Evolutionary conservation across 768 basidiomycete genomes (phyloP).

Genomic region (Psilocybe cubensis): DNA sequence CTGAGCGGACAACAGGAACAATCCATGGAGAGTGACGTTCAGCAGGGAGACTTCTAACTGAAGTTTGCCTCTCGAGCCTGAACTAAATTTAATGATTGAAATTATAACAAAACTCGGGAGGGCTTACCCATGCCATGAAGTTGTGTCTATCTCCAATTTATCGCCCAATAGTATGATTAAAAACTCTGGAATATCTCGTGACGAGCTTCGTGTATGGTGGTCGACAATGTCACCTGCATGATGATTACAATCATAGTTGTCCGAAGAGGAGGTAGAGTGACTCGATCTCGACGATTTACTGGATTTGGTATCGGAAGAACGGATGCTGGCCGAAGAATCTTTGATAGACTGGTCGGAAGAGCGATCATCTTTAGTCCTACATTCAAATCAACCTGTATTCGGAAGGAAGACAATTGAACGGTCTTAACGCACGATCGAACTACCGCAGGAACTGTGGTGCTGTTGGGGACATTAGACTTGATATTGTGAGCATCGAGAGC

Average conservation of each 20-base stretch:
- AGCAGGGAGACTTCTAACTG: conserved; percentile 26
- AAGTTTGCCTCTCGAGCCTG: conserved; percentile 37
- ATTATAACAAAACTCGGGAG: neutral
- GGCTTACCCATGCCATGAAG: conserved; percentile 49
- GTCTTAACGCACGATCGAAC: conserved; percentile 13
- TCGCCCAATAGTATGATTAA: conserved; percentile 43
- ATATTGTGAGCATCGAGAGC: neutral
- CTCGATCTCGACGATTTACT: conserved; percentile 32
- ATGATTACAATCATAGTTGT: conserved; percentile 10
- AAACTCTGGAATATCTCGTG: conserved; percentile 31
- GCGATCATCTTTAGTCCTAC: conserved; percentile 14
- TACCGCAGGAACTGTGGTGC: conserved; percentile 7
- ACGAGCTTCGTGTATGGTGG: conserved; percentile 7
- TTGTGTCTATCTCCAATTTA: conserved; percentile 30
- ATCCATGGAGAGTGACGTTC: conserved; percentile 44
- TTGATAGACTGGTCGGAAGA: conserved; percentile 16
- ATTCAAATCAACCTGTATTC: neutral
- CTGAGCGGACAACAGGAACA: conserved; percentile 39
- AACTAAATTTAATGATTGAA: conserved; percentile 4
- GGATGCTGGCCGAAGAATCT: conserved; percentile 29
- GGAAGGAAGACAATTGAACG: neutral
- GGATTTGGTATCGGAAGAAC: conserved; percentile 30
- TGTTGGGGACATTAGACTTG: neutral
- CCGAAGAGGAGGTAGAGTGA: conserved; percentile 25
- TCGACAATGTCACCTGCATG: neutral